phyloP scores from a whole-genome alignment of 345 rosid species.

The Ailanthus altissimus region DNA sequence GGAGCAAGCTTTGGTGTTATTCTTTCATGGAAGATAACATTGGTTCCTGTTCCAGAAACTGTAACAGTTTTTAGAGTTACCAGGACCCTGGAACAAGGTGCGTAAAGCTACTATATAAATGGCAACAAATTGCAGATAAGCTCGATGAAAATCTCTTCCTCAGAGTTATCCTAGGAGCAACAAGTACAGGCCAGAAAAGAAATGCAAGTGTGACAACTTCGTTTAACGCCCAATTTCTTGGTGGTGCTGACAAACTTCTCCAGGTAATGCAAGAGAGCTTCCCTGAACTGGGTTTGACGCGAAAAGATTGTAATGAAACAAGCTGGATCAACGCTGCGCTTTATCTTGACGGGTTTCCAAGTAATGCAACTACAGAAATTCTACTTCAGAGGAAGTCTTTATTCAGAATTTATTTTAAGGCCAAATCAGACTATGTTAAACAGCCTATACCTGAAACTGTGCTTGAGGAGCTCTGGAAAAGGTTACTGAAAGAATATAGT shows the following conservation, averaged over 20 bases:
- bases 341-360: not conserved
- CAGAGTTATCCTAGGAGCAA: not conserved
- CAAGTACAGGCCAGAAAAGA: not conserved
- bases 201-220: not conserved
- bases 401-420: not conserved
- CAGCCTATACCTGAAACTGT: not conserved
- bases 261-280: not conserved
- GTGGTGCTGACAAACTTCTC: not conserved
- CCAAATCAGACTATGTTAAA: not conserved
- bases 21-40: not conserved
- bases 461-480: slow-evolving; percentile 1
- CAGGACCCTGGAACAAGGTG: slow-evolving; percentile 6
- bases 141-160: not conserved
- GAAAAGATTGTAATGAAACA: slow-evolving; percentile 1
- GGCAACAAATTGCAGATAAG: not conserved
- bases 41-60: slow-evolving; percentile 11
- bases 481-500: not conserved
- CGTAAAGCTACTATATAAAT: not conserved
- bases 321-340: not conserved
- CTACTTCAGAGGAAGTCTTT: not conserved
- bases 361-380: not conserved
- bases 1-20: slow-evolving; percentile 11
- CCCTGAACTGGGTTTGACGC: slow-evolving; percentile 1
- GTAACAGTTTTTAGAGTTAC: not conserved
- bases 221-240: not conserved